phyloP scores from a whole-genome alignment of 192 early-diverging fungal species.

The Thoreauomyces humboldtii region DNA sequence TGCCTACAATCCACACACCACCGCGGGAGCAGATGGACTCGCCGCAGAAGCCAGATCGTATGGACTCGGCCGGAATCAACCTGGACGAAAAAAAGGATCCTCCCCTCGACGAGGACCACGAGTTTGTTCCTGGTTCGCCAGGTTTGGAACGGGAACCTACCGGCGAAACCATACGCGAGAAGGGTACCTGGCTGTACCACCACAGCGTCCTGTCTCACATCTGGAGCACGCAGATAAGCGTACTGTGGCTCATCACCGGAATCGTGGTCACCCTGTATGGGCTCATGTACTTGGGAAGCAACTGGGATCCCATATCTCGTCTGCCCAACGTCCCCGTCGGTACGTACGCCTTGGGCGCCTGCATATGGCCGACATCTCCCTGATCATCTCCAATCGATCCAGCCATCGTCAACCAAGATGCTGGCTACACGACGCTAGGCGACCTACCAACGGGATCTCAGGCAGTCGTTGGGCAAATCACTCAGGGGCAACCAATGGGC shows the following conservation, averaged over 20 bases:
- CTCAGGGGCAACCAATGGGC: neutral
- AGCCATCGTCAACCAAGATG: conserved; percentile 19
- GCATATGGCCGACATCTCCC: neutral
- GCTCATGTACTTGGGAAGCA: conserved; percentile 7
- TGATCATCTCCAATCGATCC: too few species aligned
- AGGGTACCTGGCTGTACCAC: neutral
- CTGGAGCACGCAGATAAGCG: conserved; percentile 1
- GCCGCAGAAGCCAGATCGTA: too few species aligned
- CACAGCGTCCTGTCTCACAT: conserved; percentile 8
- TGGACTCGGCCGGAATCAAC: too few species aligned
- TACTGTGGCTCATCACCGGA: conserved; percentile 16
- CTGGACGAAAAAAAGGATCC: too few species aligned
- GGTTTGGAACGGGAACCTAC: too few species aligned
- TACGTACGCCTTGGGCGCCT: too few species aligned
- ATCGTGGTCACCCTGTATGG: conserved; percentile 14
- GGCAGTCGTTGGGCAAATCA: neutral
- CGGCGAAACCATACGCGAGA: neutral
- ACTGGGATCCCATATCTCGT: conserved; percentile 15
- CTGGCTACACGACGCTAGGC: conserved; percentile 8
- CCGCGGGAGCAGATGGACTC: too few species aligned
- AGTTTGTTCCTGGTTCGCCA: too few species aligned
- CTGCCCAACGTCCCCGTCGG: conserved; percentile 1
- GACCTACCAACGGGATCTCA: neutral
- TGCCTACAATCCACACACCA: too few species aligned
- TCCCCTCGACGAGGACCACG: too few species aligned